phyloP scores from a whole-genome alignment of 805 yeast genomes.

The Metschnikowia cubensis region DNA sequence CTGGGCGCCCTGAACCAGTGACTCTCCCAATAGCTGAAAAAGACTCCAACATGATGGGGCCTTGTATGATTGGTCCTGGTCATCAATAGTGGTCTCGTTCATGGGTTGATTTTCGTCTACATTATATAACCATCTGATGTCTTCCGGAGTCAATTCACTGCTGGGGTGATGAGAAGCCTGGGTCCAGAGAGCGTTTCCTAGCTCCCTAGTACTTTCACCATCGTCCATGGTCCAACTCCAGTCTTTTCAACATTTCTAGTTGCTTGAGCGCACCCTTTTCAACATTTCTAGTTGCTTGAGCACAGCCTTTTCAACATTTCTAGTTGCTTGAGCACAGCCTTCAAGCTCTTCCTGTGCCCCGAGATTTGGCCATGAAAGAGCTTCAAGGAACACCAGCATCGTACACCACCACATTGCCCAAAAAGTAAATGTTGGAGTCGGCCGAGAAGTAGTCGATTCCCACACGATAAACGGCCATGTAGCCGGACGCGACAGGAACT shows the following conservation, averaged over 20 bases:
- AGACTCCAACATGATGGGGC: conserved; percentile 18
- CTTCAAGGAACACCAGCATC: conserved; percentile 43
- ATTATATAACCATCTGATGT: conserved; percentile 30
- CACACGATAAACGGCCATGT: conserved; percentile 59
- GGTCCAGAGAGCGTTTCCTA: conserved; percentile 12
- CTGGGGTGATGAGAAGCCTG: conserved; percentile 19
- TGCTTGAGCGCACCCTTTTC: too few relatives aligned
- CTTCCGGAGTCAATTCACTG: conserved; percentile 14
- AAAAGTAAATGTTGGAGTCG: conserved; percentile 46
- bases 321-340: conserved; percentile 23
- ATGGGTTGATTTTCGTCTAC: conserved; percentile 20
- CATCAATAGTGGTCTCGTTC: conserved; percentile 8
- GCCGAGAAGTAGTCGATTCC: conserved; percentile 60
- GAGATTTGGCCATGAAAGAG: conserved; percentile 21
- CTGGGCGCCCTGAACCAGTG: not conserved
- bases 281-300: too few relatives aligned
- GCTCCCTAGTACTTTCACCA: conserved; percentile 1
- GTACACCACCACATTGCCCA: conserved; percentile 64
- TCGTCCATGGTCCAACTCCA: conserved; percentile 1
- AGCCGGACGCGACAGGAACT: conserved; percentile 38
- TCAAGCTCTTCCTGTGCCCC: conserved; percentile 27
- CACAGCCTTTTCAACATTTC: conserved; percentile 5
- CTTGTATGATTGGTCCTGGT: conserved; percentile 5
- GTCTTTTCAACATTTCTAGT: conserved; percentile 12
- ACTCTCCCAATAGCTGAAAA: conserved; percentile 18